phyloP scores from a whole-genome alignment of 192 early-diverging fungal genomes.

The Chytriomyces confervae region DNA sequence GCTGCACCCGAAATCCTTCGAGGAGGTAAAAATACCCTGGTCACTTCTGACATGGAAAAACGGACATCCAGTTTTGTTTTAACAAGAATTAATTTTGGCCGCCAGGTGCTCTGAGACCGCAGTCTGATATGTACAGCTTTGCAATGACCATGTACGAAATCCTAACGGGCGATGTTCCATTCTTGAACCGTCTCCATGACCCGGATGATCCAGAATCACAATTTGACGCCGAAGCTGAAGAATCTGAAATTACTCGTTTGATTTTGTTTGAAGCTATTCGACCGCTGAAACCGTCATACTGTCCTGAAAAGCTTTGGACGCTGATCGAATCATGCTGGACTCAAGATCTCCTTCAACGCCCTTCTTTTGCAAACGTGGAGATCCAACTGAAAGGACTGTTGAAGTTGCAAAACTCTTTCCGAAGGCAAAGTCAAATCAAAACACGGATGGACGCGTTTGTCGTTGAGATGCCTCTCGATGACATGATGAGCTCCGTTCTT shows the following conservation, averaged over 20 bases:
- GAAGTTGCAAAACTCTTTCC: constrained; percentile 30
- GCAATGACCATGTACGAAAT: constrained; percentile 44
- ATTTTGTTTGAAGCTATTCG: constrained; percentile 32
- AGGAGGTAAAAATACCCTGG: constrained; percentile 18
- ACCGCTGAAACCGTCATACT: constrained; percentile 19
- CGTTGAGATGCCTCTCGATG: constrained; percentile 39
- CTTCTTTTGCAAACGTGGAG: constrained; percentile 30
- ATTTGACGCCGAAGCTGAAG: constrained; percentile 35
- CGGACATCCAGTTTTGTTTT: no score
- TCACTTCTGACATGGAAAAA: neutral
- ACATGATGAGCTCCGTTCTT: constrained; percentile 25
- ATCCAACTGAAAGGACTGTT: constrained; percentile 24
- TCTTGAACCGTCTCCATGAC: constrained; percentile 28
- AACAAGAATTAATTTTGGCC: neutral
- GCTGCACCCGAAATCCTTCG: constrained; percentile 33
- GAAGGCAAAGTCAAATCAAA: constrained; percentile 37
- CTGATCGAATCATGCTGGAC: constrained; percentile 35
- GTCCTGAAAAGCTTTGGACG: constrained; percentile 37
- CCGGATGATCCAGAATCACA: constrained; percentile 33
- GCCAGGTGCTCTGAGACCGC: constrained; percentile 19
- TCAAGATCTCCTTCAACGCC: constrained; percentile 30
- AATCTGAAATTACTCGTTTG: constrained; percentile 31
- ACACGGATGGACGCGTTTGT: constrained; percentile 36
- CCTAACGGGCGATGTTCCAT: constrained; percentile 33
- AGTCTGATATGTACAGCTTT: constrained; percentile 39